phyloP scores from a whole-genome alignment of 345 rosid genomes.

The Turnera subulata region DNA sequence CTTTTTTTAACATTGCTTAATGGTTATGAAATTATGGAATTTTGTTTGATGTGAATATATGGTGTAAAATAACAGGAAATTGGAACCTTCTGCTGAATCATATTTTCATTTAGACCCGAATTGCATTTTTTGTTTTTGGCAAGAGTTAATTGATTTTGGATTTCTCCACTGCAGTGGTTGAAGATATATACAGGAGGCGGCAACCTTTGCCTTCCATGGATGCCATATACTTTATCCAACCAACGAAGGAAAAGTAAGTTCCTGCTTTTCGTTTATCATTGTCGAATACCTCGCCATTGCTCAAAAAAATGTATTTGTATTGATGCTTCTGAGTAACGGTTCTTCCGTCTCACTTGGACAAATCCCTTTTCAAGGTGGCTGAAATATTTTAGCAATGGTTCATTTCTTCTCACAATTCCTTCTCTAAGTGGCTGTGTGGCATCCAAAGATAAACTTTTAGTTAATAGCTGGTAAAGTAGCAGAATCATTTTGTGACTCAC shows the following conservation, averaged over 20 bases:
- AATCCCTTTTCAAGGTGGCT: too few relatives aligned
- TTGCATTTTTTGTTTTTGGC: not conserved
- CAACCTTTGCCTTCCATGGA: conserved; percentile 97
- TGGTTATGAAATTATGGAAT: not conserved
- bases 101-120: not conserved
- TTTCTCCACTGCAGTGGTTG: conserved; percentile 68
- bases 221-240: conserved; percentile 96
- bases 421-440: too few relatives aligned
- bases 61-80: not conserved
- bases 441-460: too few relatives aligned
- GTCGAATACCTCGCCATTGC: not conserved
- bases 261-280: conserved; percentile 14
- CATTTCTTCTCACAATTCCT: too few relatives aligned
- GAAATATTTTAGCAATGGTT: too few relatives aligned
- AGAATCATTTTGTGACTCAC: too few relatives aligned
- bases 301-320: too few relatives aligned
- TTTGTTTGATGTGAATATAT: not conserved
- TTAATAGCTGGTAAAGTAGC: too few relatives aligned
- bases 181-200: conserved; percentile 85
- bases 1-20: too few relatives aligned
- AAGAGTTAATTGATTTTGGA: conserved; percentile 5
- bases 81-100: not conserved
- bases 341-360: too few relatives aligned
- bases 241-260: conserved; percentile 89
- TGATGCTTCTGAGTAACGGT: too few relatives aligned